Evolutionary conservation across 1,284 basidiomycete genomes (phyloP).

Genomic region (Xerocomus amazonicus): DNA sequence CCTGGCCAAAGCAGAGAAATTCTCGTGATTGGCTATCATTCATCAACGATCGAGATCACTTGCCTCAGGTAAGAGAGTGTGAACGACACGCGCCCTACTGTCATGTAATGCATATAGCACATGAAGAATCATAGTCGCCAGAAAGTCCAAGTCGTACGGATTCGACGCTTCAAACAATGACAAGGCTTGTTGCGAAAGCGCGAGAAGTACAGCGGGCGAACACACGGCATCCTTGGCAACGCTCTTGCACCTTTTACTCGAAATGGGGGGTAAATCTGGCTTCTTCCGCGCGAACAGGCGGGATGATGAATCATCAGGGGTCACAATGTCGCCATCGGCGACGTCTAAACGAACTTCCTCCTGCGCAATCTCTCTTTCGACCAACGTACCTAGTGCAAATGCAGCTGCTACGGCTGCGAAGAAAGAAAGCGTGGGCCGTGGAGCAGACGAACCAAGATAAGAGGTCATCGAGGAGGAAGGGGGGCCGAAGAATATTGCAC

Average conservation of each 20-base stretch:
- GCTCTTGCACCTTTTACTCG: constrained; percentile 27
- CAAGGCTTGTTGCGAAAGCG: constrained; percentile 46
- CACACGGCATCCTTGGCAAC: constrained; percentile 26
- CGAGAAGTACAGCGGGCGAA: constrained; percentile 39
- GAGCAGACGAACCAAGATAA: constrained; percentile 10
- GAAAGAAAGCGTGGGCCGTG: constrained; percentile 50
- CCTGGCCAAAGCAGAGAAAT: constrained; percentile 29
- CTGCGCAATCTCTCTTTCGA: constrained; percentile 32
- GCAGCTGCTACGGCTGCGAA: constrained; percentile 53
- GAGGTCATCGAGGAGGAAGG: constrained; percentile 7
- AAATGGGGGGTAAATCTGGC: constrained; percentile 14
- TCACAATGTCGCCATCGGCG: constrained; percentile 19
- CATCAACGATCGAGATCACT: constrained; percentile 31
- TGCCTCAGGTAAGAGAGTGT: constrained; percentile 31
- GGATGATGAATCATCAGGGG: constrained; percentile 25
- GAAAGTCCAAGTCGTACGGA: constrained; percentile 48
- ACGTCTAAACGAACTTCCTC: constrained; percentile 26
- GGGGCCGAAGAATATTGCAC: constrained; percentile 36
- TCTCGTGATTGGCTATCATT: constrained; percentile 22
- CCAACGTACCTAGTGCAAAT: constrained; percentile 53
- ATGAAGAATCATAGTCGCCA: constrained; percentile 51
- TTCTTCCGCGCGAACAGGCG: constrained; percentile 24
- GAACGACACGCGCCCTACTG: constrained; percentile 42
- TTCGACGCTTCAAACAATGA: constrained; percentile 38
- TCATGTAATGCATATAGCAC: constrained; percentile 52